Base-by-base conservation (phyloP, 768 basidiomycete species). In the Gymnopilus dilepis region DNA sequence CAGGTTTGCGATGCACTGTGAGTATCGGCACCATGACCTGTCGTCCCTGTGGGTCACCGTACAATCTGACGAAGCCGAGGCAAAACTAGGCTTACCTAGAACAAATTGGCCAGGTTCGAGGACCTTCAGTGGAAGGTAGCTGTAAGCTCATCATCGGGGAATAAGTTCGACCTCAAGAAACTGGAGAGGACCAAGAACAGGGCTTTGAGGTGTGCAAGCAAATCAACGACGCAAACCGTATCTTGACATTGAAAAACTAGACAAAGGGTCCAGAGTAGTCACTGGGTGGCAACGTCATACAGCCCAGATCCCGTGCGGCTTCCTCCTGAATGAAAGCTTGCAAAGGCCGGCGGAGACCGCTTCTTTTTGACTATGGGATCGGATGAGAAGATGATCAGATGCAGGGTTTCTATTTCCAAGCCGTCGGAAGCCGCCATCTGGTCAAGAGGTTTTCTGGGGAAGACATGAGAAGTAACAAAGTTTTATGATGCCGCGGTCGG, bases 11-110 rank as follows among this genome's bases (percentile, higher is more conserved):
- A 9, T 33, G 30, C 9, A 47, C 15, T n/a, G 22, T 26, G 11
- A 12, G 4, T 6, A 22, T n/a, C n/a, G n/a, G n/a, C 34, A 11
- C 34, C 34, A 15, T 37, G 34, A 37, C 15, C 34, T 37, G 15
- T 28, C 26, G 37, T 22, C 47, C 15, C 58, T 51, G n/a, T 17
- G 34, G 45, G 13, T 58, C 26, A 24, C 6, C 22, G 1, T 24
- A 38, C 50, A 41, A 52, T 41, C 24, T 21, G 28, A 47, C 31
- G 12, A 47, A 47, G 43, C 24, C 48, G 37, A 59, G 58, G 28
- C 7, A 38, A 48, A 38, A 38, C 41, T 43, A 24, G 47, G n/a
- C 50, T 50, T 28, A 50, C 28, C 26, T 31, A 50, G 47, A 50
- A 50, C 17, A 13, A 7, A n/a, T 0, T 17, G 11, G 15, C 34